phyloP scores from a whole-genome alignment of 2,329 filamentous ascomycete species.

The Penicillium sp. region DNA sequence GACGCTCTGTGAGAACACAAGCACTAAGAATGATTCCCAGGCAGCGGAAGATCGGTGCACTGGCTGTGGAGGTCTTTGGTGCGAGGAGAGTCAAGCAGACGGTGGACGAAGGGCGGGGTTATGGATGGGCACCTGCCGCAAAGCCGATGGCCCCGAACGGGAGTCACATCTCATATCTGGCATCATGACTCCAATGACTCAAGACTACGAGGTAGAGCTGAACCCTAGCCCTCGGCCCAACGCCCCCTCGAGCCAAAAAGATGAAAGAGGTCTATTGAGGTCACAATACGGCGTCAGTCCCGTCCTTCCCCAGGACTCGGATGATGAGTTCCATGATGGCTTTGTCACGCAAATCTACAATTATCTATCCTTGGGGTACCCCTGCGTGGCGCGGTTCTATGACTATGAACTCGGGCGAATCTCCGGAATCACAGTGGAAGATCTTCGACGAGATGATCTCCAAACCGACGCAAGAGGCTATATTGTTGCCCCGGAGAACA shows the following conservation, averaged over 20 bases:
- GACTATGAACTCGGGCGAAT: conserved; percentile 86
- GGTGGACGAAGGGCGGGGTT: conserved; percentile 40
- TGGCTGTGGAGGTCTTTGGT: conserved; percentile 68
- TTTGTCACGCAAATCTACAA: conserved; percentile 98
- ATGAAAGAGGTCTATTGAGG: not conserved
- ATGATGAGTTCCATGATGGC: conserved; percentile 72
- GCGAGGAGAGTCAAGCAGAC: conserved; percentile 62
- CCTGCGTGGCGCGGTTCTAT: conserved; percentile 76
- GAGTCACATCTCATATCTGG: conserved; percentile 18
- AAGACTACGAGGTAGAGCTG: conserved; percentile 10
- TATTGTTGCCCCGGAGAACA: conserved; percentile 56
- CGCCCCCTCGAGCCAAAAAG: conserved; percentile 1
- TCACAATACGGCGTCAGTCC: not conserved
- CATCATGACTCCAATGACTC: conserved; percentile 28
- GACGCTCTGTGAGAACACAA: conserved; percentile 79
- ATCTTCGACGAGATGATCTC: conserved; percentile 72
- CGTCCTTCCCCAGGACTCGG: conserved; percentile 38
- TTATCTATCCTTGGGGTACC: conserved; percentile 90
- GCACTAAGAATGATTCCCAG: conserved; percentile 56
- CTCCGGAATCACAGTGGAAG: conserved; percentile 65
- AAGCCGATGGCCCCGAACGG: conserved; percentile 15
- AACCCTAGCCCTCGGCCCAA: conserved; percentile 2
- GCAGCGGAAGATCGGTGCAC: conserved; percentile 51
- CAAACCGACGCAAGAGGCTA: conserved; percentile 69
- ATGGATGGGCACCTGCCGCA: conserved; percentile 44